Percentiles rank a stretch among this genome's conserved stretches.
phyloP scores from a whole-genome alignment of 169 alveolate genomes.

The Cyclospora cayetanensis region DNA sequence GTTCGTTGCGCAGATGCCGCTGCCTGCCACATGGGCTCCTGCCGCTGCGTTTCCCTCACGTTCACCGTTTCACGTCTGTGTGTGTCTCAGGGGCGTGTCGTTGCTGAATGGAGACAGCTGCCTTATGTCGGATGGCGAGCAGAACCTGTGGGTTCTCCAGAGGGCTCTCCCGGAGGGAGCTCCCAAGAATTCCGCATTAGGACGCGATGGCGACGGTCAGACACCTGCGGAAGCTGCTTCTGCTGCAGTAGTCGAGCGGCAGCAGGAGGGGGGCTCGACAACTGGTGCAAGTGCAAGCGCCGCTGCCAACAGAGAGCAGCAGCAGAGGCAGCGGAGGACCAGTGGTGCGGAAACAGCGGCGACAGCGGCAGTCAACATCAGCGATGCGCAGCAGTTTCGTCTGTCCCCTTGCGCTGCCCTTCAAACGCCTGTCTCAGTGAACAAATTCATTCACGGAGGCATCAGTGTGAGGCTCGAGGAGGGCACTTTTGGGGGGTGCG shows the following conservation, averaged over 20 bases:
- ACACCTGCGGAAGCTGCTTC: neutral
- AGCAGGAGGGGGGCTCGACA: neutral
- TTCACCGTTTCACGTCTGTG: too few species aligned
- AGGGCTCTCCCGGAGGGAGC: neutral
- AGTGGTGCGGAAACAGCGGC: neutral
- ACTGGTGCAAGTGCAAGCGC: neutral
- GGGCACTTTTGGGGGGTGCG: neutral
- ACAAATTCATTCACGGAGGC: slow-evolving; percentile 25
- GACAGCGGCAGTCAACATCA: neutral
- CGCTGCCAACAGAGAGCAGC: too few species aligned
- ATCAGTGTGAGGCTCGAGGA: neutral
- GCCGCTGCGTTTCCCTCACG: too few species aligned
- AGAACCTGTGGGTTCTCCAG: slow-evolving; percentile 17
- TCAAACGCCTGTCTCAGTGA: slow-evolving; percentile 3
- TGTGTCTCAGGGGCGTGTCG: neutral
- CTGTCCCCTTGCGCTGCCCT: slow-evolving; percentile 17
- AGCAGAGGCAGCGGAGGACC: neutral
- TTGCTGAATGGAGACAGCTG: slow-evolving; percentile 4
- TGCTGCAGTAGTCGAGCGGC: neutral
- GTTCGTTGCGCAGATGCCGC: too few species aligned
- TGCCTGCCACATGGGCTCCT: too few species aligned
- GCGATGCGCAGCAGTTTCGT: slow-evolving; percentile 13
- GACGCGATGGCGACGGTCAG: neutral
- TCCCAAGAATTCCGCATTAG: neutral
- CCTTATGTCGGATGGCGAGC: slow-evolving; percentile 9